Evolutionary conservation across 225 moss, liverwort and hornwort genomes (phyloP), one percentile per base, ranked within the genome.

Genomic region (Marchantia paleacea): DNA sequence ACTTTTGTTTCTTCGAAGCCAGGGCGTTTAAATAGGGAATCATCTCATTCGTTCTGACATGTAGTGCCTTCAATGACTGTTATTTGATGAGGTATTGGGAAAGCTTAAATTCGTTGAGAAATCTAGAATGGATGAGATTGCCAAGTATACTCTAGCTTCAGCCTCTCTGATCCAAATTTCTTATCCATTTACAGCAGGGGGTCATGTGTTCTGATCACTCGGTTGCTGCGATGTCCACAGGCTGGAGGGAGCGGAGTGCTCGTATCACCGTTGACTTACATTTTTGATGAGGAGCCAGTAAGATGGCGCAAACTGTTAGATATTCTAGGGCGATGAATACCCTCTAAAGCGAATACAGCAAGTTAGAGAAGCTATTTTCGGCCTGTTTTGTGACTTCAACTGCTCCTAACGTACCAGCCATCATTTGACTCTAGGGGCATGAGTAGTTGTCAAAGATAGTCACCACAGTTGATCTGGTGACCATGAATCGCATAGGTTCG

Each of bases 261-360:
- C 81, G 93, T 99, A 72, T 92, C 99, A 52, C 99, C 99, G 39
- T 84, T 99, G 81, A 99, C 92, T 29, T 99, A 99, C 68, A 95
- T 99, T 84, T 99, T 99, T 76, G 95, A 99, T 69, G 99, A 99
- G 84, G 99, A 99, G 79, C 95, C 99, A 53, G 90, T 91, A 24
- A 89, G 99, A 83, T 99, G 95, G 85, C 88, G 90, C 74, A 81
- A 86, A 79, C 85, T 99, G 72, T 49, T 95, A 77, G 87, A 91
- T 5, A 72, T 63, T 25, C 85, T 88, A 14, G 48, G 78, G 20
- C 55, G 60, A 58, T 50, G 55, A 75, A 69, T 3, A 54, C 29
- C 28, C 22, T 10, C 52, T 50, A n/a, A 18, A 31, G 75, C 77
- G 30, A 18, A 65, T 51, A 26, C 11, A 30, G 11, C 0, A 22